Evolutionary conservation across 208 protist genomes (phyloP).

Genomic region (Wallacemonas sp.): DNA sequence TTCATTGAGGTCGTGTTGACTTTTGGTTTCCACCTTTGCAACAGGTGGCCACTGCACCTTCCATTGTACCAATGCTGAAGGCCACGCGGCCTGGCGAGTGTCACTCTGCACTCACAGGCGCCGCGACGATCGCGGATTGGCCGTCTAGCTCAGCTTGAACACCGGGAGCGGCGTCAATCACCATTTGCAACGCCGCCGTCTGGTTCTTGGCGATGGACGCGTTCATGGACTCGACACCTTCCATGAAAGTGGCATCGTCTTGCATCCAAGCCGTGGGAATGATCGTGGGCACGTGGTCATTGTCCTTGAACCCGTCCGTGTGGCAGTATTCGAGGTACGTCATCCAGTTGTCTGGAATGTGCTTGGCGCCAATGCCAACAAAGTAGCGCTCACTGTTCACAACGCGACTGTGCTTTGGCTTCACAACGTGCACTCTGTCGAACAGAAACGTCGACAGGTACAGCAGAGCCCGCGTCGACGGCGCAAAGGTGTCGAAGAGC

Average conservation of each 20-base stretch:
- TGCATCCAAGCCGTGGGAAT: conserved; percentile 53
- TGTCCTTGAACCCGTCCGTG: conserved; percentile 61
- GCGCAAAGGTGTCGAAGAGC: conserved; percentile 91
- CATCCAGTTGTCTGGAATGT: conserved; percentile 49
- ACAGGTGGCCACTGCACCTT: no score
- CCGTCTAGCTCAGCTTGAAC: conserved; percentile 4
- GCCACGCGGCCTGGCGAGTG: no score
- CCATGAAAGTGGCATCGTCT: conserved; percentile 51
- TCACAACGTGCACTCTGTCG: conserved; percentile 81
- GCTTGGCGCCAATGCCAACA: conserved; percentile 59
- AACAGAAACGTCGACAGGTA: conserved; percentile 87
- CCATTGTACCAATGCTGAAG: no score
- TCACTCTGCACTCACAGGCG: no score
- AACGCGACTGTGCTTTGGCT: conserved; percentile 88
- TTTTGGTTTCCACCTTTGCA: no score
- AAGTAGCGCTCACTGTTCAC: conserved; percentile 93
- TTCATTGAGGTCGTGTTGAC: no score
- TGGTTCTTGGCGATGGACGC: conserved; percentile 58
- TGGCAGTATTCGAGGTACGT: conserved; percentile 56
- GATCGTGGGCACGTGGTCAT: conserved; percentile 56
- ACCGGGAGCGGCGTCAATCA: conserved; percentile 36
- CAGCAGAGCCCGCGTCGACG: conserved; percentile 69
- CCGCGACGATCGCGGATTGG: conserved; percentile 9
- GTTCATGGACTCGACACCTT: conserved; percentile 56
- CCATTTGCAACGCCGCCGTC: conserved; percentile 51